Evolutionary conservation across 2,329 filamentous ascomycete species (phyloP), one percentile per base, ranked within the genome.

Genomic region (Arthrinium phaeospermum): DNA sequence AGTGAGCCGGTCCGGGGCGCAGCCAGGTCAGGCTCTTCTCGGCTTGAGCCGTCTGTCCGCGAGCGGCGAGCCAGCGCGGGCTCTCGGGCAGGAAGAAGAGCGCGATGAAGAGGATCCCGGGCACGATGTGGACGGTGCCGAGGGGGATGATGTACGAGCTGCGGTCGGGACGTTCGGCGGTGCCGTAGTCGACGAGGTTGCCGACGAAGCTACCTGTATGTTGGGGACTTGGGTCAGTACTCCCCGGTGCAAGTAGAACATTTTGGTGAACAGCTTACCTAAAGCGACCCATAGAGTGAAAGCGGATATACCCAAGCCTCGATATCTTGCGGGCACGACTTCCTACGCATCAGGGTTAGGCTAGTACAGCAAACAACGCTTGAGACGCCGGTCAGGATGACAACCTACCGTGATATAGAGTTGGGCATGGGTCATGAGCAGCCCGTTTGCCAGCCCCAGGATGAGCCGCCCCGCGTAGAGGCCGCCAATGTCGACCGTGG

Each of bases 121-220:
- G 81, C 82, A 83, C 84, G 16, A 89, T 79, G 79, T 93, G 91
- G 80, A 94, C 92, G 27, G 94, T 81, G 24, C 81, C 89, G 76
- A 94, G 91, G 8, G 92, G 91, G 71, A 94, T 93, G 72, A 92
- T 89, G 84, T 93, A 94, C 0, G 91, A 90, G 72, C 87, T 87
- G 1, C 89, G 88, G 78, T 91, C 88, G 46, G 81, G 82, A 72
- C 88, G 86, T 75, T 88, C 79, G 78, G 92, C 83, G 24, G 89
- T 92, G 30, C 83, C 88, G 79, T 94, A 93, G 77, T 90, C 88
- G 73, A 94, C 91, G 45, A 86, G 80, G 22, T 85, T 85, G 47
- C 85, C 85, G 53, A 87, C 80, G 41, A 90, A 82, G 73, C 82
- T 86, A 70, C 85, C 87, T 82, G 75, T 74, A 72, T 0, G 1